These are phyloP conservation scores for Whalleya microplaca DNA, from an alignment of 2,329 filamentous ascomycete species.

Conservation along the genomic window DNA sequence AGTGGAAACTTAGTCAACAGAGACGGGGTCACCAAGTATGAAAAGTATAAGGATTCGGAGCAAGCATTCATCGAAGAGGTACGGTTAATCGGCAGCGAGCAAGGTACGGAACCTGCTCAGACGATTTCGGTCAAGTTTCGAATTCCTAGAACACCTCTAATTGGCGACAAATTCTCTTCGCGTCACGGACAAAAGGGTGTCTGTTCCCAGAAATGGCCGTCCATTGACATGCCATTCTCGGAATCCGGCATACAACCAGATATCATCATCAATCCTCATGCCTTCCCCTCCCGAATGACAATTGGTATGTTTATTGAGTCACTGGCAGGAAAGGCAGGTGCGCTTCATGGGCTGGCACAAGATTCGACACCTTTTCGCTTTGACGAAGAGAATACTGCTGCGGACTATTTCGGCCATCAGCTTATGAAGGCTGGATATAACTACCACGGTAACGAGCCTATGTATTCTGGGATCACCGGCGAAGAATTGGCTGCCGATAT, in stretches of 20 bases:
- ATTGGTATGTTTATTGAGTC: conserved; percentile 99
- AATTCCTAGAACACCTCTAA: conserved; percentile 85
- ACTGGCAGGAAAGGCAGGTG: conserved; percentile 90
- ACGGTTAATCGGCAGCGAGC: conserved; percentile 84
- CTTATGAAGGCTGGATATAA: conserved; percentile 95
- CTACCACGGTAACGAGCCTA: conserved; percentile 97
- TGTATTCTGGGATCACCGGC: conserved; percentile 97
- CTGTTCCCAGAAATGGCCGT: conserved; percentile 92
- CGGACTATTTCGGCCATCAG: conserved; percentile 95
- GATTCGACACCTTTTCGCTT: conserved; percentile 96
- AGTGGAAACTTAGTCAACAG: conserved; percentile 80
- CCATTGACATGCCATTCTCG: conserved; percentile 92
- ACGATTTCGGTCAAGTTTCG: conserved; percentile 91
- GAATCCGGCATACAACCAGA: conserved; percentile 97
- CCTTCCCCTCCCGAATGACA: conserved; percentile 99
- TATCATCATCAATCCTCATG: conserved; percentile 98
- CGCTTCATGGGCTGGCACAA: conserved; percentile 92
- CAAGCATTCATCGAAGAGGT: conserved; percentile 90
- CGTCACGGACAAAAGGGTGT: conserved; percentile 99
- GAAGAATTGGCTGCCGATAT: conserved; percentile 94
- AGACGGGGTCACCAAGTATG: conserved; percentile 82
- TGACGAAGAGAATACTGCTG: conserved; percentile 87
- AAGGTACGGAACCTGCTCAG: conserved; percentile 81
- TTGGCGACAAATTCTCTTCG: conserved; percentile 99
- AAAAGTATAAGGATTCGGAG: conserved; percentile 94